These are phyloP conservation scores for Penicillium fimorum DNA, from an alignment of 495 filamentous ascomycete genomes.

Conservation along the genomic window DNA sequence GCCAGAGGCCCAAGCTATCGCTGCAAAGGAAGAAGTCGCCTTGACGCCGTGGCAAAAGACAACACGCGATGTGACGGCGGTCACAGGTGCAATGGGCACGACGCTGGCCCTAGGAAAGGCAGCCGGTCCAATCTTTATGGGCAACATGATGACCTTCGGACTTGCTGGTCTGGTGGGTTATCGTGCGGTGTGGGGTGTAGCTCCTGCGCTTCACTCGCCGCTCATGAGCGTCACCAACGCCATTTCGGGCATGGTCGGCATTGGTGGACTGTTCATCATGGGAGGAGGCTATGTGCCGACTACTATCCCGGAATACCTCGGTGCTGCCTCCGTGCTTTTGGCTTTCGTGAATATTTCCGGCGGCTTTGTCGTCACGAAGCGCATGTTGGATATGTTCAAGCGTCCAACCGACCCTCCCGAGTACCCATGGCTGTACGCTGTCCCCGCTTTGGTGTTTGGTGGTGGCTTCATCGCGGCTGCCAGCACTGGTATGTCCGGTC, in stretches of 20 bases:
- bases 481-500: slow-evolving; percentile 70
- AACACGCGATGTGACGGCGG: slow-evolving; percentile 63
- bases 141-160: slow-evolving; percentile 75
- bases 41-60: slow-evolving; percentile 76
- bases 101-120: slow-evolving; percentile 71
- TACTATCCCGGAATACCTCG: slow-evolving; percentile 72
- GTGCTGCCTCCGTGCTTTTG: slow-evolving; percentile 72
- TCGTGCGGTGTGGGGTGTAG: slow-evolving; percentile 76
- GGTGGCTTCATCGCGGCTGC: slow-evolving; percentile 75
- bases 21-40: slow-evolving; percentile 55
- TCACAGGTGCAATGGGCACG: slow-evolving; percentile 71
- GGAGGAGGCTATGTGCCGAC: slow-evolving; percentile 70
- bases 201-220: slow-evolving; percentile 73
- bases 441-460: slow-evolving; percentile 70
- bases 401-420: slow-evolving; percentile 77
- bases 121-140: slow-evolving; percentile 76
- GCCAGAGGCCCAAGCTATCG: slow-evolving; percentile 43
- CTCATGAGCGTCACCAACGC: slow-evolving; percentile 87
- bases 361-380: slow-evolving; percentile 80
- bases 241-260: slow-evolving; percentile 80
- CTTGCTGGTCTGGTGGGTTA: slow-evolving; percentile 78
- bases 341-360: slow-evolving; percentile 82
- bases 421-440: slow-evolving; percentile 77
- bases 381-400: slow-evolving; percentile 92
- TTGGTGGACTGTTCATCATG: slow-evolving; percentile 80